Evolutionary conservation across 345 rosid genomes (phyloP).

Genomic region (Clausena lansium): DNA sequence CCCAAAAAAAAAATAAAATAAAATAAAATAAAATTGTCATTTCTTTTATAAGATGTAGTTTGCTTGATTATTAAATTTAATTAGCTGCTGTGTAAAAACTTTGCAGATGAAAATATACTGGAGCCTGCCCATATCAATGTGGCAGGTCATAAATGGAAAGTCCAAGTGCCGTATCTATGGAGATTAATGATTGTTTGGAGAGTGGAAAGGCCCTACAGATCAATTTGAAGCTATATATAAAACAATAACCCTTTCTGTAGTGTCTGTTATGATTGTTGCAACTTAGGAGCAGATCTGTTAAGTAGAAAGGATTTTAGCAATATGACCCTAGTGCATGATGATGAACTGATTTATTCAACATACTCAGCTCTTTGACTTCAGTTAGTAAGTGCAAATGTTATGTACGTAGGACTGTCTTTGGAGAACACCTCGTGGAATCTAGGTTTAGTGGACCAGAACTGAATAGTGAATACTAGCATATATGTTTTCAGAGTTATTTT

Average conservation of each 20-base stretch:
- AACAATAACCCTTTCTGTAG: not conserved
- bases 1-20: not conserved
- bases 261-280: not conserved
- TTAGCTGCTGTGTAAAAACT: constrained; percentile 1
- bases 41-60: not conserved
- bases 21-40: not conserved
- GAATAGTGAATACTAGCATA: not conserved
- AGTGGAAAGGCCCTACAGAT: constrained; percentile 1
- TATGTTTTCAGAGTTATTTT: not conserved
- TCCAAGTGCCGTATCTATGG: not conserved
- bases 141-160: constrained; percentile 15
- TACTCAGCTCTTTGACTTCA: too few relatives aligned
- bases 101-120: constrained; percentile 9
- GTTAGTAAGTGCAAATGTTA: not conserved
- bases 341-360: not conserved
- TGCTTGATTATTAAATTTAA: constrained; percentile 8
- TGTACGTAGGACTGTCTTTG: not conserved
- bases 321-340: not conserved
- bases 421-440: not conserved
- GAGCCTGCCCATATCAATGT: constrained; percentile 18
- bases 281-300: not conserved
- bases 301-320: not conserved
- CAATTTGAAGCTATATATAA: not conserved
- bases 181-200: constrained; percentile 18
- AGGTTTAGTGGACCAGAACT: not conserved